Evolutionary conservation across 139 green algal genomes (phyloP).

Genomic region (Prasinococcaceae sp.): DNA sequence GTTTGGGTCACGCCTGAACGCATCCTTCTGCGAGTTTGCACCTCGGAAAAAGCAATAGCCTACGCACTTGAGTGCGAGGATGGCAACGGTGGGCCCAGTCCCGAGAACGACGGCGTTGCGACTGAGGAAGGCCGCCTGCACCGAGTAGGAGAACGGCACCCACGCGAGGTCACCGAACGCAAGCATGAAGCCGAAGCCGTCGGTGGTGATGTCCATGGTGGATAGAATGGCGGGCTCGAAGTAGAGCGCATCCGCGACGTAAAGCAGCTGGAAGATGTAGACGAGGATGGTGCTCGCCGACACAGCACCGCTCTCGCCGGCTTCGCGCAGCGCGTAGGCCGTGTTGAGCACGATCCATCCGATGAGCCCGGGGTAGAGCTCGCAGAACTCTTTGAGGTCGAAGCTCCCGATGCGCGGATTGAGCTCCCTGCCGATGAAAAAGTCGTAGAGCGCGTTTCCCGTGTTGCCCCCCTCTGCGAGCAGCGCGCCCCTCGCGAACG

Average conservation of each 20-base stretch:
- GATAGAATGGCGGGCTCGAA: conserved; percentile 54
- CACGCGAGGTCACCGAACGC: conserved; percentile 88
- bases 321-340: conserved; percentile 7
- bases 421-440: conserved; percentile 23
- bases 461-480: conserved; percentile 16
- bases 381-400: conserved; percentile 23
- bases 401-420: conserved; percentile 19
- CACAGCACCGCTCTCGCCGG: conserved; percentile 2
- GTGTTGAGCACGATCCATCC: conserved; percentile 18
- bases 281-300: conserved; percentile 1
- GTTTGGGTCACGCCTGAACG: conserved; percentile 54
- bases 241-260: conserved; percentile 19
- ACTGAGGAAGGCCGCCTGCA: conserved; percentile 30
- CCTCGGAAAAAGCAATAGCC: conserved; percentile 86
- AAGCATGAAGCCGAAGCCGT: conserved; percentile 98
- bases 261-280: conserved; percentile 11
- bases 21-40: conserved; percentile 88
- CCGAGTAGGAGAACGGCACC: conserved; percentile 93
- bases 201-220: conserved; percentile 96
- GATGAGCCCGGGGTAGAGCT: conserved; percentile 18
- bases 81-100: not conserved
- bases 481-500: conserved; percentile 1
- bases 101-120: not conserved
- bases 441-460: conserved; percentile 21
- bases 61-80: too few species aligned